Percentiles rank a stretch among this genome's conserved stretches.
Evolutionary conservation across 2,329 filamentous ascomycete genomes (phyloP).

Genomic region (Ascochyta fabae): DNA sequence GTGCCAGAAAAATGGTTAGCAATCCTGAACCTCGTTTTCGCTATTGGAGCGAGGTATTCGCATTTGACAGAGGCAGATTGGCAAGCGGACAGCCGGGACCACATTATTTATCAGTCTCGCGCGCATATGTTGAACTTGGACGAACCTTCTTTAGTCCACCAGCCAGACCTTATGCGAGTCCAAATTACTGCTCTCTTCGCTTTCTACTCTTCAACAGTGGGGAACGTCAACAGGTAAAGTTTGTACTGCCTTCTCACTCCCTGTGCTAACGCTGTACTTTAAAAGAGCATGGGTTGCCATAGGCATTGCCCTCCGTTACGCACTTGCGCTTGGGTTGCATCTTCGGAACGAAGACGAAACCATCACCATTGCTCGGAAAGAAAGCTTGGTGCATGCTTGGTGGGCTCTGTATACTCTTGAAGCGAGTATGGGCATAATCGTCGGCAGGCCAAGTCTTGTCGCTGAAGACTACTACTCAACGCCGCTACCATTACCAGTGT

Average conservation of each 20-base stretch:
- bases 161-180: background rate
- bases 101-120: background rate
- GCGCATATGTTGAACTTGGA: background rate
- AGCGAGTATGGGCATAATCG: constrained; percentile 41
- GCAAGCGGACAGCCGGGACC: background rate
- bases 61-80: background rate
- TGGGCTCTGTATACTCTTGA: constrained; percentile 48
- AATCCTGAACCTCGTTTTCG: background rate
- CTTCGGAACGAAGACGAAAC: constrained; percentile 39
- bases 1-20: background rate
- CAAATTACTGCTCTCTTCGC: background rate
- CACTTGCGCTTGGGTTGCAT: constrained; percentile 46
- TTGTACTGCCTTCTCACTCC: background rate
- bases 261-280: background rate
- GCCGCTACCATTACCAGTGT: constrained; percentile 32
- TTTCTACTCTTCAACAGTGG: background rate
- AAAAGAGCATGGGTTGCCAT: constrained; percentile 47
- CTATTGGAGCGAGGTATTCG: background rate
- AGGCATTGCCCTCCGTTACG: constrained; percentile 46
- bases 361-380: constrained; percentile 27
- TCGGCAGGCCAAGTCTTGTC: constrained; percentile 45
- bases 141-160: background rate
- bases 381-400: constrained; percentile 45
- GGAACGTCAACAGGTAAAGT: background rate
- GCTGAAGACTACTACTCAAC: constrained; percentile 38